Conservation (phyloP, 306 rosid genomes). For the Astragalus membranaceus region DNA sequence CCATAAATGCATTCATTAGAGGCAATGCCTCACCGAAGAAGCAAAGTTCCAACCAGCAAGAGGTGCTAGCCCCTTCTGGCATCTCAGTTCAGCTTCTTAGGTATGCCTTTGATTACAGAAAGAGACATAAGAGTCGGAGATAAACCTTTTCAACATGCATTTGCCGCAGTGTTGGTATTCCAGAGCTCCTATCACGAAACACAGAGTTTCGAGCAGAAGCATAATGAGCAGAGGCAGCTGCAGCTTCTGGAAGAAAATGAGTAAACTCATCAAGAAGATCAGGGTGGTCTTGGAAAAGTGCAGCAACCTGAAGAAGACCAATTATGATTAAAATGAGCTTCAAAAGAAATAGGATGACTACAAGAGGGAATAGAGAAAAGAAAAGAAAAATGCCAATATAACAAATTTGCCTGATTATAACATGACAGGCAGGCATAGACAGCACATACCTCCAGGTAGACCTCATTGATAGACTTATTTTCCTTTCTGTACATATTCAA, state of each 20-base stretch:
- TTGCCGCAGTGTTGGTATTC: slow-evolving; percentile 65
- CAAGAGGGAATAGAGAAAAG: not conserved
- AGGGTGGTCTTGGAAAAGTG: slow-evolving; percentile 71
- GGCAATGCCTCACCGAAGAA: slow-evolving; percentile 7
- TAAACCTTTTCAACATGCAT: slow-evolving; percentile 73
- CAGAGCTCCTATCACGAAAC: slow-evolving; percentile 78
- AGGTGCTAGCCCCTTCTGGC: slow-evolving; percentile 9
- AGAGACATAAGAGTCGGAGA: slow-evolving; percentile 2
- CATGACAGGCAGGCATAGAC: slow-evolving; percentile 9
- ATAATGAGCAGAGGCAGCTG: slow-evolving; percentile 51
- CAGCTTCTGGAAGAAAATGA: slow-evolving; percentile 82
- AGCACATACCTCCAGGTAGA: slow-evolving; percentile 78
- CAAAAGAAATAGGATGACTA: not conserved
- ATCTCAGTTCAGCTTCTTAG: not conserved
- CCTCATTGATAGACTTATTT: slow-evolving; percentile 71
- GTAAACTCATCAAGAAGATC: slow-evolving; percentile 86
- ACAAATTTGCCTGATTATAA: not conserved
- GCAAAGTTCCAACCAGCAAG: not conserved
- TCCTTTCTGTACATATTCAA: slow-evolving; percentile 97
- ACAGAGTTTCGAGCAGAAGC: slow-evolving; percentile 53
- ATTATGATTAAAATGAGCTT: slow-evolving; percentile 8
- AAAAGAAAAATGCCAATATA: not conserved
- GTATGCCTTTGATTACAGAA: not conserved
- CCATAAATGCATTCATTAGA: not conserved
- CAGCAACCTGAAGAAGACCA: slow-evolving; percentile 65